Base-by-base conservation (phyloP, 2,329 filamentous ascomycete genomes). In the Sclerotinia trifoliorum region DNA sequence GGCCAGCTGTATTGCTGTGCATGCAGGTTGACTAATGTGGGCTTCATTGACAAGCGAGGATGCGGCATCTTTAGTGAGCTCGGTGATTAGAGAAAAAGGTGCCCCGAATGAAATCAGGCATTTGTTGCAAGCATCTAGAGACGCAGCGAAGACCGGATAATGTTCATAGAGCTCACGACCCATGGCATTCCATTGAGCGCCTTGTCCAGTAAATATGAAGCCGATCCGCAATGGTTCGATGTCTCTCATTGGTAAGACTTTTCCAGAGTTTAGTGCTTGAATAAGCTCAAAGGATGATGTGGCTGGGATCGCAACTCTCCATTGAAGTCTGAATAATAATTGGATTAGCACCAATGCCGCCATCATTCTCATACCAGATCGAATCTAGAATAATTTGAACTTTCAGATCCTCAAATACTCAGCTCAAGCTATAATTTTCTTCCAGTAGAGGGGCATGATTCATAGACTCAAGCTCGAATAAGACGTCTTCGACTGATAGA, bases 1-100 rank as follows among this genome's bases (percentile, higher is more conserved):
- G 0, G 79, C 71, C 2, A 85, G 73, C 72, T 85, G 83, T 2
- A 86, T 70, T 0, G 82, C 80, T 0, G 81, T 82, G 66, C 78
- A 81, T 77, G 78, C 74, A 68, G 81, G 80, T 70, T 82, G 80
- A 10, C 77, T 79, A 62, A 82, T 77, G 61, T 81, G 75, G 0
- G 81, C 79, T 35, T 77, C 35, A 17, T 57, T 55, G 5, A 82
- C 72, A 21, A 73, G 72, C 0, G 79, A 78, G 0, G 77, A 73
- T 13, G 76, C 70, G 7, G 72, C 77, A 56, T 78, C 74, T 58
- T 75, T 78, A 48, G 63, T 52, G 3, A 83, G 76, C 69, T 81
- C 79, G 42, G 24, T 44, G 24, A 70, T 66, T 48, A 69, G 24
- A 26, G 52, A 65, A 56, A 15, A 73, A 13, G 62, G 68, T 11